Evolutionary conservation across 2,329 filamentous ascomycete species (phyloP), one percentile per base, ranked within the genome.

Genomic region (Purpureocillium lavendulum): DNA sequence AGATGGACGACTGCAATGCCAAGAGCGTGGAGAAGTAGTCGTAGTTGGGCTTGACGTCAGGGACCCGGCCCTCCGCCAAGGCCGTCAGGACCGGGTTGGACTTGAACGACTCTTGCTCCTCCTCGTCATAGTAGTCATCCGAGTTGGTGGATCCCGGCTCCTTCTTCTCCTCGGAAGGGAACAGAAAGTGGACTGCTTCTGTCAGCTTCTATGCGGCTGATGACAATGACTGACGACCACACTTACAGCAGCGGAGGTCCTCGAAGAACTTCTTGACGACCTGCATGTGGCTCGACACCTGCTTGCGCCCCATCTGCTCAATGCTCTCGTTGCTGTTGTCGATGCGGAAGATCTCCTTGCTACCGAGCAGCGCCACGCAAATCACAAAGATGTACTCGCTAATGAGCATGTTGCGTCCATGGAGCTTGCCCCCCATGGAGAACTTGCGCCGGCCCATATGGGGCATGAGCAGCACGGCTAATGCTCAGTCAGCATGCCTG

Each of bases 211-310:
- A 15, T 28, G 29, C 30, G 8, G 21, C 21, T 26, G 6, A 26
- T 26, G 21, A 26, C 12, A 7, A 15, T n/a, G 15, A 8, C 16
- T n/a, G 17, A 21, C 7, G 26, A n/a, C 33, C 11, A 13, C 13
- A 66, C 77, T 71, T 63, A 82, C 78, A 82, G 55, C 74, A 77
- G 33, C 75, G 70, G 45, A 82, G 66, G 40, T 74, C 71, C 40
- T 71, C 68, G 47, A 84, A 75, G 55, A 82, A 81, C 38, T 75
- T 75, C 62, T 83, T 83, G 40, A 83, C 62, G 12, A 84, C 80
- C 54, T 84, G 80, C 52, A 84, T 83, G 52, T 84, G 80, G 53
- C 78, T 83, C 3, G 79, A 83, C 5, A 84, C 77, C 51, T 82
- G 78, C 56, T 84, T 84, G 41, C 77, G 66, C 45, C 69, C 64